phyloP scores from a whole-genome alignment of 75 land plant genomes.

The Chamaecyparis obtusa region DNA sequence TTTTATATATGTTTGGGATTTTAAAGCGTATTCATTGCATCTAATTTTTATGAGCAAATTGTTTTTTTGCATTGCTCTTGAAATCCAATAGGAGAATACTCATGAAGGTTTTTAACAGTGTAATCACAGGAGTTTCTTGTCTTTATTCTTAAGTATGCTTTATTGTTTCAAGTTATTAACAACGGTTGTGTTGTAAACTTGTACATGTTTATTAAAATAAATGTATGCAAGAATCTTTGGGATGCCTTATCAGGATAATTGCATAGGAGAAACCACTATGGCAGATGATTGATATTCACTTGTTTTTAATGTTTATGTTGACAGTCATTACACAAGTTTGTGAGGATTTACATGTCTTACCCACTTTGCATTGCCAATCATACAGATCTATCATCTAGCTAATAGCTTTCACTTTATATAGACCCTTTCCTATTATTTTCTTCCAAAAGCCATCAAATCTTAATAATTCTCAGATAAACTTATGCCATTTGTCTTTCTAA shows the following conservation, averaged over 20 bases:
- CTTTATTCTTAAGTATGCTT: background rate
- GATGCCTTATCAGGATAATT: background rate
- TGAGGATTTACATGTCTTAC: background rate
- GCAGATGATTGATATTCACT: background rate
- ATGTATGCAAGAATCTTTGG: background rate
- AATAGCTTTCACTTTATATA: too few species aligned
- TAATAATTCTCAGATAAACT: too few species aligned
- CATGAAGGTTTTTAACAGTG: background rate
- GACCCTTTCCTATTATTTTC: too few species aligned
- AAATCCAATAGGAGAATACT: background rate
- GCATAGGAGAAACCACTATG: background rate
- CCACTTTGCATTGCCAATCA: background rate
- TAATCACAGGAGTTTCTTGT: background rate
- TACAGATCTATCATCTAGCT: background rate
- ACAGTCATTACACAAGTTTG: background rate
- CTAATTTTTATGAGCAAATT: background rate
- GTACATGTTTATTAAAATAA: background rate
- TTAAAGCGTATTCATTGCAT: background rate
- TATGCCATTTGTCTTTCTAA: too few species aligned
- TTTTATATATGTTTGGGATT: background rate
- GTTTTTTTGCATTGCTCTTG: background rate
- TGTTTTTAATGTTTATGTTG: background rate
- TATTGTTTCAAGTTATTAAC: background rate
- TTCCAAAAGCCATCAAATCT: too few species aligned
- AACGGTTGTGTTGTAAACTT: background rate